A percentile compares a stretch with the other conserved stretches of the same genome.
Conservation (phyloP, 345 rosid genomes). For the Gossypium australe region DNA sequence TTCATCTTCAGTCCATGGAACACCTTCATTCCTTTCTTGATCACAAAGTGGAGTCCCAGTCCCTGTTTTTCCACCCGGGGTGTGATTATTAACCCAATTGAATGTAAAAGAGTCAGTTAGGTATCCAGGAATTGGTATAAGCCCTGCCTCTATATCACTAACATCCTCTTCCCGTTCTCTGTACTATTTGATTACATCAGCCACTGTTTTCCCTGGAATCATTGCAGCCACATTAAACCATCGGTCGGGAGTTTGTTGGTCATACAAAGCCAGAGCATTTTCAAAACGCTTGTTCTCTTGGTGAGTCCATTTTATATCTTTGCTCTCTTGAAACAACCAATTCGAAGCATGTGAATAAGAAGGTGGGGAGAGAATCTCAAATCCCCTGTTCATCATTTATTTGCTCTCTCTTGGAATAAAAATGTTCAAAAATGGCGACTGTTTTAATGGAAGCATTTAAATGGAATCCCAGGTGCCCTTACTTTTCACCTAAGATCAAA, state of each 20-base stretch:
- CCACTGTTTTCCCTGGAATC: conserved; percentile 92
- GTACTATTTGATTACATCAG: conserved; percentile 86
- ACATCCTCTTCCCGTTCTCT: conserved; percentile 87
- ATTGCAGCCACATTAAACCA: conserved; percentile 81
- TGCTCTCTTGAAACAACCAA: conserved; percentile 76
- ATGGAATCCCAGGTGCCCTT: conserved; percentile 43
- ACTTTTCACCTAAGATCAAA: conserved; percentile 34
- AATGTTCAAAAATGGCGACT: conserved; percentile 27
- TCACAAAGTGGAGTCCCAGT: conserved; percentile 50
- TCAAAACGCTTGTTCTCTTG: conserved; percentile 96
- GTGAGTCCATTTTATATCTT: conserved; percentile 62
- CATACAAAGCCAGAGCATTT: conserved; percentile 78
- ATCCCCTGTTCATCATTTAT: conserved; percentile 49
- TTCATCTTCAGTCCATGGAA: conserved; percentile 99
- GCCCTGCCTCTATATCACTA: conserved; percentile 87
- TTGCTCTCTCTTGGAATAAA: conserved; percentile 33
- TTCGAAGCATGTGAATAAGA: conserved; percentile 58
- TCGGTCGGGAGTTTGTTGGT: conserved; percentile 85
- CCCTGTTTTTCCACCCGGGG: conserved; percentile 65
- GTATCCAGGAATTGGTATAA: conserved; percentile 81
- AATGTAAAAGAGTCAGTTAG: conserved; percentile 66
- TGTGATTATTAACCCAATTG: conserved; percentile 56
- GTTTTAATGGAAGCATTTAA: conserved; percentile 32
- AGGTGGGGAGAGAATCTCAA: conserved; percentile 60
- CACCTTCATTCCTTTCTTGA: conserved; percentile 95